phyloP scores from a whole-genome alignment of 306 rosid species.

The Citrullus amarus region DNA sequence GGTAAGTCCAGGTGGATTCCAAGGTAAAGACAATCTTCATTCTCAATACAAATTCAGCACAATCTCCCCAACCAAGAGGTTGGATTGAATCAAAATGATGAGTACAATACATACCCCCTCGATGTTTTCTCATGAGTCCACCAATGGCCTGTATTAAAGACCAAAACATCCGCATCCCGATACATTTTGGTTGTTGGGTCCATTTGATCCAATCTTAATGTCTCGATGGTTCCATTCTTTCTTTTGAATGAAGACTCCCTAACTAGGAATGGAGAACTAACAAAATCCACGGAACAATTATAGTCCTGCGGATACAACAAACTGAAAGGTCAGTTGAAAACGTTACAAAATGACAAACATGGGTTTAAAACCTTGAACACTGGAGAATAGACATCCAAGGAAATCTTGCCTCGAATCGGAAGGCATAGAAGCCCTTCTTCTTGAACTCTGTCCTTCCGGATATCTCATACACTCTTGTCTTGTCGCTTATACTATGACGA shows the following conservation, averaged over 20 bases:
- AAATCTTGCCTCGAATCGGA: conserved; percentile 79
- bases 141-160: conserved; percentile 97
- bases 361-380: neutral
- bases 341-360: neutral
- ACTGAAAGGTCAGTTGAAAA: conserved; percentile 4
- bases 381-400: neutral
- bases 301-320: conserved; percentile 50
- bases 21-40: neutral
- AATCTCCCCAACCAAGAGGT: neutral
- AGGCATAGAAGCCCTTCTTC: conserved; percentile 70
- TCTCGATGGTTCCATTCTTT: conserved; percentile 50
- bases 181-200: conserved; percentile 53
- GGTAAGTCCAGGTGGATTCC: neutral
- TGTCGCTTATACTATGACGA: conserved; percentile 43
- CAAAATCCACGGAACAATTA: conserved; percentile 80
- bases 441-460: conserved; percentile 74
- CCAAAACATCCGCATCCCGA: conserved; percentile 65
- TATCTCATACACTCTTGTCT: conserved; percentile 59
- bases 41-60: neutral
- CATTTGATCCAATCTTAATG: conserved; percentile 89
- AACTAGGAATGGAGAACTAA: conserved; percentile 79
- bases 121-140: conserved; percentile 99
- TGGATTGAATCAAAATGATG: neutral
- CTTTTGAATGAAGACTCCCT: conserved; percentile 54
- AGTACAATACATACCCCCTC: conserved; percentile 37